Base-by-base conservation (phyloP, 2,329 filamentous ascomycete species). In the Claviceps digitariae region DNA sequence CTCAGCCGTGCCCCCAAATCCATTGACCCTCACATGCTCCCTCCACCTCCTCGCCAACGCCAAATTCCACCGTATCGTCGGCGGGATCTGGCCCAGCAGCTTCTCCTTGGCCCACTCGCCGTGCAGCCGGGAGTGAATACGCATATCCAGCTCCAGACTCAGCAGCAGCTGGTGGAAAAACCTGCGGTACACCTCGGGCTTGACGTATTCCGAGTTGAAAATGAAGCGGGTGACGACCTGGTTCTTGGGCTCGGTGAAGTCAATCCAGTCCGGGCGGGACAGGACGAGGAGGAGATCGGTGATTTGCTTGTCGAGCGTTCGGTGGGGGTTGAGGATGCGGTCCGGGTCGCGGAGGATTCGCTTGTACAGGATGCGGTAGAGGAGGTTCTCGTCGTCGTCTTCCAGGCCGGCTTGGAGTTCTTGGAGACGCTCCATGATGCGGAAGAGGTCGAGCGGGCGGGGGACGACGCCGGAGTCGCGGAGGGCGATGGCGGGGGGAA, bases 141-240 rank as follows among this genome's bases (percentile, higher is more conserved):
- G 79, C 54, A 86, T 66, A 61, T 87, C 81, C 5, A 90, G 72
- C 66, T 90, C 86, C 49, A 86, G 73, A 57, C 83, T 84, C 44
- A 90, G 75, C 3, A 90, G 72, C n/a, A 90, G 69, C 66, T 90
- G 86, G 63, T 87, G 84, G 64, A 87, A 88, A 69, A 90, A 89
- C 27, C 75, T 76, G 55, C 78, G 75, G 60, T 84, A 85, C 55
- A 76, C 74, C 20, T 72, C 67, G 47, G 75, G 71, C 58, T 83
- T 82, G 20, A 72, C 70, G 38, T 75, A 72, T 53, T 74, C 72
- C 13, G 75, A 74, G 59, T 84, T 78, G 57, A 83, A 82, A 55
- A 89, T 84, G 66, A 84, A 88, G 52, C 82, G 81, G 3, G 86
- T 86, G 25, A 84, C 79, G 23, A 88, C 82, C 61, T 90, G 86